Evolutionary conservation across 148 eudicot genomes (phyloP), one percentile per base, ranked within the genome.

Genomic region (Fallopia convolvulus): DNA sequence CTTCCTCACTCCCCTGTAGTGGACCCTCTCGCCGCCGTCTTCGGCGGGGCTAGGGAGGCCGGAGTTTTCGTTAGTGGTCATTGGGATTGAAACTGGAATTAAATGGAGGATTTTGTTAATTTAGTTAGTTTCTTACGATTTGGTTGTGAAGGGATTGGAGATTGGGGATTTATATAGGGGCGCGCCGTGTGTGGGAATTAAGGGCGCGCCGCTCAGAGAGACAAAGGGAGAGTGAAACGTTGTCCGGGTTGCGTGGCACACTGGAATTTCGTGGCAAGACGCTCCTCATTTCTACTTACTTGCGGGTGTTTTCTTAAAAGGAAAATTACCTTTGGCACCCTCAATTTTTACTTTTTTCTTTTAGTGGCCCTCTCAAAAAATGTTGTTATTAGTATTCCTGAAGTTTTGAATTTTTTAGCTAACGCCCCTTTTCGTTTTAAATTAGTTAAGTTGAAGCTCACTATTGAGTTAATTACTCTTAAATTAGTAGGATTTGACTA

Each of bases 1-100:
- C 85, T 87, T 92, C 26, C 97, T 30, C 0, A 92, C 97, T 0
- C 97, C 97, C 41, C 97, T 41, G 32, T 79, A 92, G 74, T 87
- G 97, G 53, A 77, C 39, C 80, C 87, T 90, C 52, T 77, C 83
- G 20, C 17, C 72, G 42, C 4, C 44, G 44, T 2, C 30, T 5
- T 3, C 21, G 60, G 46, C 46, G 0, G 46, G 46, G 46, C 8
- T 68, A 8, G 44, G 44, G 21, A 20, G 44, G 23, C 15, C 12
- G 72, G 46, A 36, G 0, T 36, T 17, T 7, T n/a, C 44, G 9
- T 33, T 68, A 2, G 5, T 4, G 6, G 18, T n/a, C 41, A 65
- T 65, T 65, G 14, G n/a, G 23, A 58, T 23, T 21, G 66, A 30
- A 56, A 50, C 18, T n/a, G 3, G 2, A 21, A 20, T 56, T 20